A percentile compares a stretch with the other conserved stretches of the same genome.
These are phyloP conservation scores for Pythium sp. DNA, from an alignment of 352 stramenopile genomes.

Conservation along the genomic window DNA sequence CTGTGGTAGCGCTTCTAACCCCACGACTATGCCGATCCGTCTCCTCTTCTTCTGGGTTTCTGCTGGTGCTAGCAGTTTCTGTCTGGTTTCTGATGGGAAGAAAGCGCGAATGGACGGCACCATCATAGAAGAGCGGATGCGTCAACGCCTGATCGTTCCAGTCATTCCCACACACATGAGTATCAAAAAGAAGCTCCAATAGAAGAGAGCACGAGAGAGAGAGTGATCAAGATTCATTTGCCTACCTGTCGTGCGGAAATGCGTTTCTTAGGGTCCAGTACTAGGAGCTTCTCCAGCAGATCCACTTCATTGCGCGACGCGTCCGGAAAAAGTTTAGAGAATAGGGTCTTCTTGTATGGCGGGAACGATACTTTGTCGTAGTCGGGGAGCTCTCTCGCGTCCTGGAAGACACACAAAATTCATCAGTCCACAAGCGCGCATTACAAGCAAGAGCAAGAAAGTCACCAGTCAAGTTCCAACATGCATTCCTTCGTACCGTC, in stretches of 20 bases:
- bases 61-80: neutral
- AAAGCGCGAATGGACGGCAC: slow-evolving; percentile 23
- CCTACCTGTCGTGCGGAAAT: slow-evolving; percentile 42
- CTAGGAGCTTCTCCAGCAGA: slow-evolving; percentile 41
- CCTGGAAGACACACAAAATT: slow-evolving; percentile 8
- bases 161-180: neutral
- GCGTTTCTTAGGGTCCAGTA: slow-evolving; percentile 32
- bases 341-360: slow-evolving; percentile 38
- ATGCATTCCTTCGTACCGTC: slow-evolving; percentile 25
- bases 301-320: slow-evolving; percentile 37
- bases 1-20: too few relatives aligned
- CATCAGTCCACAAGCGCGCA: too few relatives aligned
- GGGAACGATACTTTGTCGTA: slow-evolving; percentile 73
- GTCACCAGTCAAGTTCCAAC: neutral
- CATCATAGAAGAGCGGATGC: slow-evolving; percentile 50
- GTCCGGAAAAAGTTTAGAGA: slow-evolving; percentile 49
- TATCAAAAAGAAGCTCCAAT: neutral
- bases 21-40: neutral
- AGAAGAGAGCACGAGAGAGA: neutral
- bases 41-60: neutral
- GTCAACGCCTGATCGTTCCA: slow-evolving; percentile 23
- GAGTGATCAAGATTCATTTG: neutral
- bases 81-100: slow-evolving; percentile 8
- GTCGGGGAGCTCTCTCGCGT: slow-evolving; percentile 50
- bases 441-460: neutral